These are phyloP conservation scores for Setomelanomma holmii DNA, from an alignment of 2,329 filamentous ascomycete species.

Conservation along the genomic window DNA sequence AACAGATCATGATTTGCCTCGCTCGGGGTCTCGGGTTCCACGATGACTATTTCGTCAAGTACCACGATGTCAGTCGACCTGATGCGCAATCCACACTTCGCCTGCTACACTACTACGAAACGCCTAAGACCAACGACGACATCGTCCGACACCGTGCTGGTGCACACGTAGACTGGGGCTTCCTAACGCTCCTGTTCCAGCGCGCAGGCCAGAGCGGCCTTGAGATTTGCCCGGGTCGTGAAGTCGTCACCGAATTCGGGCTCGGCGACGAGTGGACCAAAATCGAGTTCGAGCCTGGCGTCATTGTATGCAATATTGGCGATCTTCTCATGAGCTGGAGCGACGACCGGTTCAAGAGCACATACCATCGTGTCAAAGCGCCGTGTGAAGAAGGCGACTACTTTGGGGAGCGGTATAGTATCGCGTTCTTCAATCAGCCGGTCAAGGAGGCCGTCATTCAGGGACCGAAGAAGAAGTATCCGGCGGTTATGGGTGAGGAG, in stretches of 20 bases:
- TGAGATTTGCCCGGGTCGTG: constrained; percentile 70
- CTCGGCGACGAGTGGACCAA: constrained; percentile 69
- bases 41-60: constrained; percentile 63
- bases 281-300: constrained; percentile 50
- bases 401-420: constrained; percentile 68
- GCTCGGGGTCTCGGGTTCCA: constrained; percentile 64
- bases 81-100: constrained; percentile 64
- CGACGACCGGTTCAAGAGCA: constrained; percentile 72
- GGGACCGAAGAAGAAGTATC: constrained; percentile 68
- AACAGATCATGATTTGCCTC: constrained; percentile 66
- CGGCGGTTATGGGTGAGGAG: constrained; percentile 65
- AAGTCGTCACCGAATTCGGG: constrained; percentile 66
- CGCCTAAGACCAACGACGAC: constrained; percentile 44
- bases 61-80: constrained; percentile 59
- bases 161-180: constrained; percentile 69
- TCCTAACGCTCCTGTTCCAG: constrained; percentile 70
- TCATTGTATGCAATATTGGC: constrained; percentile 70
- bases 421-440: constrained; percentile 72
- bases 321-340: constrained; percentile 72
- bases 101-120: constrained; percentile 62
- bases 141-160: constrained; percentile 66
- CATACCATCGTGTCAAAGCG: constrained; percentile 69
- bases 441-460: constrained; percentile 65
- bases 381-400: constrained; percentile 62
- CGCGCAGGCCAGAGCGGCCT: constrained; percentile 66